A percentile compares a stretch with the other conserved stretches of the same genome.
phyloP scores from a whole-genome alignment of 139 green algal species.

The Micromonas commoda region DNA sequence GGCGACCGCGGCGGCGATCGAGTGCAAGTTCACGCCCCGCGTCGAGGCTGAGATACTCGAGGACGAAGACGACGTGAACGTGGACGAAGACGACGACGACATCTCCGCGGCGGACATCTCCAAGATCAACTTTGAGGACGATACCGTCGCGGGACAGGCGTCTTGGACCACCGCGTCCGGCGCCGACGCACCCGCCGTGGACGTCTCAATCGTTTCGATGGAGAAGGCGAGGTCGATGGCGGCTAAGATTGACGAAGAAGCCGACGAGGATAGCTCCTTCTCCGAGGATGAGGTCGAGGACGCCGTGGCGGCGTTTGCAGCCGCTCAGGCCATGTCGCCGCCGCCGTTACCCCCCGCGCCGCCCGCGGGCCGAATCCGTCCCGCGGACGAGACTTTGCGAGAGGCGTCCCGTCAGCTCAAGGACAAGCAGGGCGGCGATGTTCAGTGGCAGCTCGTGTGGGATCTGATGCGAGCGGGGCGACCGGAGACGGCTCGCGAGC shows the following conservation, averaged over 20 bases:
- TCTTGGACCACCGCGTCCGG: no score
- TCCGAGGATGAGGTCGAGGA: no score
- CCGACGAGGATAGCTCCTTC: no score
- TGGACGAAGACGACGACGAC: background rate
- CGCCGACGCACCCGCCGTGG: no score
- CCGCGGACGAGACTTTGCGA: background rate
- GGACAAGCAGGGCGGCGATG: background rate
- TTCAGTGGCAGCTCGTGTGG: slow-evolving; percentile 26
- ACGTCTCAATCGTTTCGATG: no score
- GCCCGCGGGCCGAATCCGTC: background rate
- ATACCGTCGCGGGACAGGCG: background rate
- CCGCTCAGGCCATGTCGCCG: background rate
- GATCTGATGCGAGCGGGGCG: slow-evolving; percentile 2
- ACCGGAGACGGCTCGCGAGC: slow-evolving; percentile 14
- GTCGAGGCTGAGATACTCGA: background rate
- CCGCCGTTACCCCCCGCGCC: background rate
- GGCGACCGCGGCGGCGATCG: background rate
- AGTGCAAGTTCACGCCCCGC: background rate
- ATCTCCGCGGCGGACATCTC: background rate
- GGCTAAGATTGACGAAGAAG: background rate
- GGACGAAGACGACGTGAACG: background rate
- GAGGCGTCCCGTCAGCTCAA: background rate
- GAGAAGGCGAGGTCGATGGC: background rate
- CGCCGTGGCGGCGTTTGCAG: background rate
- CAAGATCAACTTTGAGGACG: background rate